Conservation (phyloP, 305 asterid species). For the Fraxinus baroniana region DNA sequence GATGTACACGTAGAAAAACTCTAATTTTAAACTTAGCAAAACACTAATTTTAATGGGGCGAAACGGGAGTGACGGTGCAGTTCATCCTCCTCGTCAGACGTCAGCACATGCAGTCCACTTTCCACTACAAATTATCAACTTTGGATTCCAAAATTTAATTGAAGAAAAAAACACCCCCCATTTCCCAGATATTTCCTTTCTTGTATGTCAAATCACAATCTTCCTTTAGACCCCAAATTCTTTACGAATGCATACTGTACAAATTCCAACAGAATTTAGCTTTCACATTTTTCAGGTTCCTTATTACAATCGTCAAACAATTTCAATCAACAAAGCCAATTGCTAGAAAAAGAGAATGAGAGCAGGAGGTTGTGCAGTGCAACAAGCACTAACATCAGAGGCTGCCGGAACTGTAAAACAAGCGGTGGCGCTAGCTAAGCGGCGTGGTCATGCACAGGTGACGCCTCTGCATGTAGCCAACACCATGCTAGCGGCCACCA, state of each 20-base stretch:
- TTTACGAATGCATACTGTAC: constrained; percentile 27
- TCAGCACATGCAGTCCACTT: constrained; percentile 92
- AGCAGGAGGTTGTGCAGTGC: constrained; percentile 63
- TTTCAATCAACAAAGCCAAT: neutral
- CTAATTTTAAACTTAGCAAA: too few species aligned
- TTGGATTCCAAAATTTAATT: constrained; percentile 53
- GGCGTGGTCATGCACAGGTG: constrained; percentile 92
- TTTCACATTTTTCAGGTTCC: constrained; percentile 18
- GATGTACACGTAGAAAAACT: too few species aligned
- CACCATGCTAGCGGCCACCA: constrained; percentile 63
- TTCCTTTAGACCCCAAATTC: constrained; percentile 22
- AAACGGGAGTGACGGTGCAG: neutral
- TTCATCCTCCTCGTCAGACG: constrained; percentile 50
- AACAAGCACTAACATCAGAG: constrained; percentile 63
- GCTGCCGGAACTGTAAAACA: constrained; percentile 67
- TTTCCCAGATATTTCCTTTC: constrained; percentile 19
- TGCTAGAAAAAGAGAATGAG: constrained; percentile 38
- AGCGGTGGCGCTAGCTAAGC: constrained; percentile 64
- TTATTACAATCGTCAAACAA: neutral
- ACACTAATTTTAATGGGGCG: too few species aligned
- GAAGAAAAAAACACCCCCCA: constrained; percentile 49
- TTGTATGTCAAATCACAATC: constrained; percentile 15
- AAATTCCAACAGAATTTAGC: constrained; percentile 54
- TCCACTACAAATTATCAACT: constrained; percentile 46
- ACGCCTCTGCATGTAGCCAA: constrained; percentile 90